These are phyloP conservation scores for Aspergillus neoniger DNA, from an alignment of 2,329 filamentous ascomycete genomes.

Conservation along the genomic window DNA sequence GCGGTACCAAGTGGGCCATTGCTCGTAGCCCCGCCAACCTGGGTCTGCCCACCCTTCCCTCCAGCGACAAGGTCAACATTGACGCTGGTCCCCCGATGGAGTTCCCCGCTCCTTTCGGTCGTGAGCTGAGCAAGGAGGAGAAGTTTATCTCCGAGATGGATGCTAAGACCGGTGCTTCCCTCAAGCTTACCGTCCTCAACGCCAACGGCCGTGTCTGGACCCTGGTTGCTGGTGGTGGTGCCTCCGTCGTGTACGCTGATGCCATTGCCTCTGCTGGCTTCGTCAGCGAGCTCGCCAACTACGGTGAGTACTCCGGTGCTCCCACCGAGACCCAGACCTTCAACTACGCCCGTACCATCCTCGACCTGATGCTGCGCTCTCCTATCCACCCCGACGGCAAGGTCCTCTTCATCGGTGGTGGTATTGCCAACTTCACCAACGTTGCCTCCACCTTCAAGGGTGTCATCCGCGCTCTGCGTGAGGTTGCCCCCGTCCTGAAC, in stretches of 20 bases:
- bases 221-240: conserved; percentile 97
- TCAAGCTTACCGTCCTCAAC: conserved; percentile 98
- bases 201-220: conserved; percentile 92
- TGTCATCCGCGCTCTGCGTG: conserved; percentile 92
- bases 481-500: conserved; percentile 78
- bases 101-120: conserved; percentile 97
- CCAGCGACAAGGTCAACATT: conserved; percentile 78
- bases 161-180: conserved; percentile 97
- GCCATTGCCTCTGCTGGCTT: conserved; percentile 96
- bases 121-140: conserved; percentile 98
- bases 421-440: conserved; percentile 99
- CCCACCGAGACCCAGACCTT: conserved; percentile 98
- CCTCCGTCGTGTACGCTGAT: conserved; percentile 97
- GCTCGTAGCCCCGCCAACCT: conserved; percentile 87
- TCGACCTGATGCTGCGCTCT: conserved; percentile 95
- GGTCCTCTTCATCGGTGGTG: conserved; percentile 98
- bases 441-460: conserved; percentile 99
- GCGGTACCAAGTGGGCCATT: conserved; percentile 97
- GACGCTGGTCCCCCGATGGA: conserved; percentile 98
- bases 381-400: conserved; percentile 86
- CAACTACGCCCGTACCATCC: conserved; percentile 96
- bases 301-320: conserved; percentile 98
- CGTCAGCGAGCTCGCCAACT: conserved; percentile 96
- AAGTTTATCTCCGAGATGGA: conserved; percentile 98
- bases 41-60: conserved; percentile 70